Percentiles rank a stretch among this genome's conserved stretches.
These are phyloP conservation scores for Colletotrichum sp. DNA, from an alignment of 2,329 filamentous ascomycete genomes.

Conservation along the genomic window DNA sequence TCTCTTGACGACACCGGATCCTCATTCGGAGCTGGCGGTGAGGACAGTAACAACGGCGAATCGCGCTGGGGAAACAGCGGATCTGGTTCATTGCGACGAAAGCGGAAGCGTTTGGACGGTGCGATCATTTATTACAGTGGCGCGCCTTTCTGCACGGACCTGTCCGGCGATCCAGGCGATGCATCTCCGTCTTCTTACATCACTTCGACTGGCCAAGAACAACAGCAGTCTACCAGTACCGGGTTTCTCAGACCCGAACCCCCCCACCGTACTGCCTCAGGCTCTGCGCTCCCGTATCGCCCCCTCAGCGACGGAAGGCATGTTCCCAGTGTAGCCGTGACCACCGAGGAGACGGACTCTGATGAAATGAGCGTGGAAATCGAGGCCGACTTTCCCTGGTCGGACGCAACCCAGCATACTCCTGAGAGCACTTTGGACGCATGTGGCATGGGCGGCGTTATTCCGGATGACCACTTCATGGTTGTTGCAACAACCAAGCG, in stretches of 20 bases:
- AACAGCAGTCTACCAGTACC: conserved; percentile 29
- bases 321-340: conserved; percentile 2
- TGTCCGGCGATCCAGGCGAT: conserved; percentile 69
- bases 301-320: conserved; percentile 50
- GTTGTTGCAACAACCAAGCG: conserved; percentile 59
- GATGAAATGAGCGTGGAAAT: conserved; percentile 35
- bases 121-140: conserved; percentile 86
- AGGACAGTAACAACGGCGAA: conserved; percentile 53
- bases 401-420: conserved; percentile 43
- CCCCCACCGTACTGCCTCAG: conserved; percentile 50
- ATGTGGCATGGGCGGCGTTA: conserved; percentile 63
- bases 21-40: conserved; percentile 47
- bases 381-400: conserved; percentile 48
- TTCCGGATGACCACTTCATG: conserved; percentile 69
- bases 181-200: conserved; percentile 53
- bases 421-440: conserved; percentile 52
- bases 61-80: conserved; percentile 53
- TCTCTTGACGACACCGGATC: conserved; percentile 55
- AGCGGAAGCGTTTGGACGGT: conserved; percentile 67
- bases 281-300: conserved; percentile 53
- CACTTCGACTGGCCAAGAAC: conserved; percentile 48
- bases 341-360: conserved; percentile 28
- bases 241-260: background rate
- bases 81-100: conserved; percentile 52
- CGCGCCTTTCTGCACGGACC: conserved; percentile 79